These are phyloP conservation scores for Colletotrichum salicis DNA, from an alignment of 2,329 filamentous ascomycete genomes.

Conservation along the genomic window DNA sequence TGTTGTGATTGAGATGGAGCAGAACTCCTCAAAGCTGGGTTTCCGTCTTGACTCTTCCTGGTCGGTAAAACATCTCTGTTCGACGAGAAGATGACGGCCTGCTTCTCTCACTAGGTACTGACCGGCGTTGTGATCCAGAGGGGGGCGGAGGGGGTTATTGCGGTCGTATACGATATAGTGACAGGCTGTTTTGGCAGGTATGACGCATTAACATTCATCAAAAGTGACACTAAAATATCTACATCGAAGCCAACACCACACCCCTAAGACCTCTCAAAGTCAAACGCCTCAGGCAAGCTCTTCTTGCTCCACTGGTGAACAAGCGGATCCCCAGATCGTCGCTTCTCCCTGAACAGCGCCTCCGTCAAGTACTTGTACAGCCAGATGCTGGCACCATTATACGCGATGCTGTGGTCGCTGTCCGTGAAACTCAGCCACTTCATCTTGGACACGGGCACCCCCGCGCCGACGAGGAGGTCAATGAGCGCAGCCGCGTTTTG, in stretches of 20 bases:
- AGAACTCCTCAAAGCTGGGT: not conserved
- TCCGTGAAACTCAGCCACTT: constrained; percentile 74
- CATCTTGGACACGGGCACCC: constrained; percentile 70
- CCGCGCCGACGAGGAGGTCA: constrained; percentile 68
- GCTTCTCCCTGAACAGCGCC: constrained; percentile 70
- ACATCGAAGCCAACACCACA: not conserved
- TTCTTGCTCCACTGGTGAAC: constrained; percentile 50
- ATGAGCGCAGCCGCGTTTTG: constrained; percentile 72
- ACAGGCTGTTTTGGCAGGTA: not conserved
- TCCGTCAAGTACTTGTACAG: constrained; percentile 72
- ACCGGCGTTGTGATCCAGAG: too few species aligned
- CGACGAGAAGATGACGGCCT: too few species aligned
- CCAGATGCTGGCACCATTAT: constrained; percentile 65
- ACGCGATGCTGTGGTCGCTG: constrained; percentile 69
- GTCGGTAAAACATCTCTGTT: too few species aligned
- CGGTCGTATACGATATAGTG: not conserved
- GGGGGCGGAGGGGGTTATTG: not conserved
- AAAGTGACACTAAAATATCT: not conserved
- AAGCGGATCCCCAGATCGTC: constrained; percentile 49
- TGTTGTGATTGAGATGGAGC: not conserved
- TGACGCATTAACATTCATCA: not conserved
- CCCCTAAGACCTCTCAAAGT: constrained; percentile 17
- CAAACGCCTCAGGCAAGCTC: constrained; percentile 15
- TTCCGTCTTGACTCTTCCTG: not conserved
- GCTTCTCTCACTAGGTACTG: too few species aligned